These are phyloP conservation scores for Carex sylvatica DNA, from an alignment of 202 grass and related monocot genomes.

Conservation along the genomic window DNA sequence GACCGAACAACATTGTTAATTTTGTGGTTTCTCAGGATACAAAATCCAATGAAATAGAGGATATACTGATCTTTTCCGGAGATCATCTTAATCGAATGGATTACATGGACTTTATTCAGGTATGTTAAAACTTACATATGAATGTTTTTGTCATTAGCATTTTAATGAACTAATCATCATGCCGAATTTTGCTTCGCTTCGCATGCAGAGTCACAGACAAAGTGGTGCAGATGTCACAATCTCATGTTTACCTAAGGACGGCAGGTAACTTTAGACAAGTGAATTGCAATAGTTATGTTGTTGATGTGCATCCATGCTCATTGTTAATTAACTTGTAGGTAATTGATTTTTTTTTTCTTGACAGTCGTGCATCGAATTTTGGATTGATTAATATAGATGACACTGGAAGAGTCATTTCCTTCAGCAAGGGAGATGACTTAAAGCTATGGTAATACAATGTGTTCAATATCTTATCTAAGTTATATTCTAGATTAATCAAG, in stretches of 20 bases:
- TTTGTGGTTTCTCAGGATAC: constrained; percentile 45
- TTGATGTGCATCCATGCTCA: too few species aligned
- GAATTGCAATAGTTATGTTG: too few species aligned
- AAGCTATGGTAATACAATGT: too few species aligned
- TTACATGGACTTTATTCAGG: constrained; percentile 81
- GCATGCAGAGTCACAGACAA: constrained; percentile 67
- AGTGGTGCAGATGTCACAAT: constrained; percentile 63
- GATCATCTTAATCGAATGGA: constrained; percentile 93
- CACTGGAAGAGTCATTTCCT: too few species aligned
- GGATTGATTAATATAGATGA: too few species aligned
- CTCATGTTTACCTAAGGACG: constrained; percentile 34
- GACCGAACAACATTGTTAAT: background rate
- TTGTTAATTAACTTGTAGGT: too few species aligned
- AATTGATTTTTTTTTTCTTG: too few species aligned
- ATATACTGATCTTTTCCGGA: constrained; percentile 85
- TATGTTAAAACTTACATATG: constrained; percentile 17
- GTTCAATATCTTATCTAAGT: too few species aligned
- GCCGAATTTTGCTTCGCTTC: constrained; percentile 2
- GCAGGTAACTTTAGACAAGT: constrained; percentile 31
- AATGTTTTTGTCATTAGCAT: background rate
- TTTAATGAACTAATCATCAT: background rate
- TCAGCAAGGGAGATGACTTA: too few species aligned
- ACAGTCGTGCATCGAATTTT: too few species aligned
- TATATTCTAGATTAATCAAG: too few species aligned
- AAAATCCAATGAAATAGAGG: constrained; percentile 76